These are phyloP conservation scores for Monilinia fructicola DNA, from an alignment of 2,329 filamentous ascomycete genomes.

Conservation along the genomic window DNA sequence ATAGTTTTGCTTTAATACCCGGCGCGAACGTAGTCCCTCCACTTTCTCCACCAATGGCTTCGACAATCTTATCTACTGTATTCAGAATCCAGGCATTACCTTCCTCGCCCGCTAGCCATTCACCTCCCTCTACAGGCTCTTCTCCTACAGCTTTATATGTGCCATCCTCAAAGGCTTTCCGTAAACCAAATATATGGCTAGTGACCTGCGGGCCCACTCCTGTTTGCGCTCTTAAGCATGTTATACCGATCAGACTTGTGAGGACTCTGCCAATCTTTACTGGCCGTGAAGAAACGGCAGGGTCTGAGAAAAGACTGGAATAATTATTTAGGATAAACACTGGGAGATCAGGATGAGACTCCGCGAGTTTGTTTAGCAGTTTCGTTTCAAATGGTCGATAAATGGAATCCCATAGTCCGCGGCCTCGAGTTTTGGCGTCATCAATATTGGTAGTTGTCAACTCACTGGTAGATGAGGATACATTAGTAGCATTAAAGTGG, in stretches of 20 bases:
- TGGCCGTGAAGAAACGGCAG: slow-evolving; percentile 45
- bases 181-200: slow-evolving; percentile 76
- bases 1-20: slow-evolving; percentile 36
- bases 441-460: slow-evolving; percentile 51
- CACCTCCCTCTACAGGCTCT: slow-evolving; percentile 50
- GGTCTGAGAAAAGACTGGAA: slow-evolving; percentile 70
- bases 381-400: slow-evolving; percentile 74
- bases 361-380: slow-evolving; percentile 66
- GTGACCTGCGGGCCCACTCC: slow-evolving; percentile 81
- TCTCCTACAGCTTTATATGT: slow-evolving; percentile 50
- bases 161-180: slow-evolving; percentile 73
- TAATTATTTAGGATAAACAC: slow-evolving; percentile 80
- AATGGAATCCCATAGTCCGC: slow-evolving; percentile 70
- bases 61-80: slow-evolving; percentile 61
- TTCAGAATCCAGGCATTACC: slow-evolving; percentile 64
- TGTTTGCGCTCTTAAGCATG: slow-evolving; percentile 74
- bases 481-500: slow-evolving; percentile 4
- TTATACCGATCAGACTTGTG: slow-evolving; percentile 71
- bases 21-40: slow-evolving; percentile 50
- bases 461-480: slow-evolving; percentile 21
- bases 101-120: slow-evolving; percentile 64
- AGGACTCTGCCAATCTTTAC: slow-evolving; percentile 65
- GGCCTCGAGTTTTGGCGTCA: slow-evolving; percentile 57
- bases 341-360: slow-evolving; percentile 78
- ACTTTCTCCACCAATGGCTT: slow-evolving; percentile 49